These are phyloP conservation scores for Lichtheimia corymbifera DNA, from an alignment of 371 early-diverging fungal species.

Conservation along the genomic window DNA sequence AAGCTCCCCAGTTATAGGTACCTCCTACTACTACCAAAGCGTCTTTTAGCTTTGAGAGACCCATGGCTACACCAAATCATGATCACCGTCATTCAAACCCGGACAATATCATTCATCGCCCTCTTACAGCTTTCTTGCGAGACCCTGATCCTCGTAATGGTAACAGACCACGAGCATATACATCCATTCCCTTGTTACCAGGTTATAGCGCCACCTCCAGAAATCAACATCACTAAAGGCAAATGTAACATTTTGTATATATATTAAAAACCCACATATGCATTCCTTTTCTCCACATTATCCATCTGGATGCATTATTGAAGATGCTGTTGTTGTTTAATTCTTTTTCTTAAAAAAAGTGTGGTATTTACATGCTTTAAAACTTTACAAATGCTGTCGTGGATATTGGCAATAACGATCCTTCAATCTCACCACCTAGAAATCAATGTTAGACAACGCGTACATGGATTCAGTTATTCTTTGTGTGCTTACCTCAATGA, in stretches of 20 bases:
- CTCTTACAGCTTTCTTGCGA: constrained; percentile 14
- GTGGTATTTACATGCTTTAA: constrained; percentile 1
- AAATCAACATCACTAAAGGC: background rate
- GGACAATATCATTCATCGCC: constrained; percentile 13
- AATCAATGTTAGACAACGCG: background rate
- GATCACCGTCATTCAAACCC: background rate
- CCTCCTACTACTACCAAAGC: no score
- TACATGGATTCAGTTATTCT: background rate
- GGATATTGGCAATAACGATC: constrained; percentile 51
- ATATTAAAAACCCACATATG: background rate
- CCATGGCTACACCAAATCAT: no score
- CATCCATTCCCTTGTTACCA: constrained; percentile 6
- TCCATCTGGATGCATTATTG: background rate
- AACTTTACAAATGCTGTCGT: constrained; percentile 13
- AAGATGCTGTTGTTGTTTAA: constrained; percentile 1
- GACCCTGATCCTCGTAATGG: no score
- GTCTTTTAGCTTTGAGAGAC: no score
- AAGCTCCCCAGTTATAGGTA: no score
- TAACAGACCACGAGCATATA: constrained; percentile 5
- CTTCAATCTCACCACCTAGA: constrained; percentile 44
- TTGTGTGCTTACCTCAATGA: constrained; percentile 38
- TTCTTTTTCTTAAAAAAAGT: constrained; percentile 2
- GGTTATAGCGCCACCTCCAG: background rate
- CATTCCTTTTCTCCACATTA: background rate
- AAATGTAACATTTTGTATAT: background rate